Conservation (phyloP, 176 grass and related monocot genomes). For the Oryza meyeriana region DNA sequence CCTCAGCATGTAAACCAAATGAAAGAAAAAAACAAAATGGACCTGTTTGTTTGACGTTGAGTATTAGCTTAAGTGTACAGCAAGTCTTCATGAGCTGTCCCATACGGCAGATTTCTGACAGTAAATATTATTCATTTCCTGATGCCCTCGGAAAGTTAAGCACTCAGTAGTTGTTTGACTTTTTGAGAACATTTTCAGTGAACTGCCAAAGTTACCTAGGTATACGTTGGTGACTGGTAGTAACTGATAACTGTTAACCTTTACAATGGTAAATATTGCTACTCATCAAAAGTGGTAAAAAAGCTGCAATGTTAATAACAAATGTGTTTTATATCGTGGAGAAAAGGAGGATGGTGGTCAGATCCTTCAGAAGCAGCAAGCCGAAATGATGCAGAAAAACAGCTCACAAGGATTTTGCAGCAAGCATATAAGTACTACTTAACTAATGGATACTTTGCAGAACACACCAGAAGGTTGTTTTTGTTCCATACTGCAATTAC, state of each 20-base stretch:
- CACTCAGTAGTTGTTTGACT: not conserved
- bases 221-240: not conserved
- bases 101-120: slow-evolving; percentile 19
- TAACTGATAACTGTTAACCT: slow-evolving; percentile 8
- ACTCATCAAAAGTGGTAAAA: not conserved
- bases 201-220: not conserved
- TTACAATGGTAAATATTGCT: slow-evolving; percentile 21
- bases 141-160: not conserved
- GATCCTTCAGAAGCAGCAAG: not conserved
- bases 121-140: slow-evolving; percentile 11
- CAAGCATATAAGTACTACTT: not conserved
- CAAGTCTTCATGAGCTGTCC: not conserved
- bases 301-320: slow-evolving; percentile 18
- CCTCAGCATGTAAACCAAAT: not conserved
- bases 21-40: not conserved
- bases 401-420: not conserved
- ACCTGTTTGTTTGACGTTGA: not conserved
- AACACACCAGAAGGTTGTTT: not conserved
- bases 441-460: not conserved
- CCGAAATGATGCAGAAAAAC: not conserved
- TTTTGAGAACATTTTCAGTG: slow-evolving; percentile 15
- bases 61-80: not conserved
- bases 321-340: not conserved
- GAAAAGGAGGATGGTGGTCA: not conserved
- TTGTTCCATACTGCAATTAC: not conserved